Base-by-base conservation (phyloP, 2,329 filamentous ascomycete species). In the Fusarium sp. region DNA sequence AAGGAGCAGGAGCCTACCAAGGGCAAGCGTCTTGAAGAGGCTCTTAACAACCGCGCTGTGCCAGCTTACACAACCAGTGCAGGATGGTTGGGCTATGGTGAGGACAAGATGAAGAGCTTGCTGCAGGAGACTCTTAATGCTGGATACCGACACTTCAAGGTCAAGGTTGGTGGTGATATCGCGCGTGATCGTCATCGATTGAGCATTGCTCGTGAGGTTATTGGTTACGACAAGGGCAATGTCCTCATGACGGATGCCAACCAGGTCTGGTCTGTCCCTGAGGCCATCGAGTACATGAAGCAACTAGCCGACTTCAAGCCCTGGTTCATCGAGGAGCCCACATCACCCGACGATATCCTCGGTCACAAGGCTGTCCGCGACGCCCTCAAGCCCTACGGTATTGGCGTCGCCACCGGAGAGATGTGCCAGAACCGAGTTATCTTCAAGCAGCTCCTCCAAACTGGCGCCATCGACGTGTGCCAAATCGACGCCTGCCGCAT, bases 251-350 rank as follows among this genome's bases (percentile, higher is more conserved):
- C 97, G 14, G 93, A 97, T 82, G 93, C 93, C 54, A 97, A 97
- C 82, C 94, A 97, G 84, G 87, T 96, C 63, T 97, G 93, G 93
- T 93, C 90, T 53, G 93, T 97, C 37, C 93, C 93, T 2, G 93
- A 97, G 82, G 93, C 94, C 10, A 93, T 97, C 74, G 88, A 87
- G 67, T 93, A 95, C 84, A 97, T 97, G 93, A 87, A 90, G 76
- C 81, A 93, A 76, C 89, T 97, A 48, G 88, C 88, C 59, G 90
- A 94, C 74, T 97, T 94, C 84, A 92, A 92, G 84, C 92, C 92
- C 28, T 96, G 93, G 92, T 97, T 97, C 83, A 97, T 97, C 77
- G 94, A 97, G 83, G 94, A 97, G 85, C 94, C 94, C 4, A 97
- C 94, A 16, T 93, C 90, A 23, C 94, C 94, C 14, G 94, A 97